Percentiles rank a stretch among this genome's conserved stretches.
phyloP scores from a whole-genome alignment of 2,329 filamentous ascomycete genomes.

The Fusarium algeriense region DNA sequence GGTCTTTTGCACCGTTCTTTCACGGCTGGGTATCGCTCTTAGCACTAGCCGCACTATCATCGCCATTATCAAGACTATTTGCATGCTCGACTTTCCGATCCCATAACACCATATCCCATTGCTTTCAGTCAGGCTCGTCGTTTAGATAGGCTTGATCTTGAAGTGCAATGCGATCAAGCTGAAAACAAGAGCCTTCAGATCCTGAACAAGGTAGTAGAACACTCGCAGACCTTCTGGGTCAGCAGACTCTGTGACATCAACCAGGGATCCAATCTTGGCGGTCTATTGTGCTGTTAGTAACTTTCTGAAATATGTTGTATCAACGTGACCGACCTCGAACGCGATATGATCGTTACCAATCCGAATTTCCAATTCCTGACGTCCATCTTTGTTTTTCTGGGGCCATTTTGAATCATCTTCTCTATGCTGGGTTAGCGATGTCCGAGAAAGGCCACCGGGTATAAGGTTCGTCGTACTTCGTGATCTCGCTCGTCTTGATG shows the following conservation, averaged over 20 bases:
- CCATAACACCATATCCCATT: conserved; percentile 14
- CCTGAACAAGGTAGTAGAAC: conserved; percentile 98
- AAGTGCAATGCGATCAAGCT: conserved; percentile 97
- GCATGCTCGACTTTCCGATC: conserved; percentile 3
- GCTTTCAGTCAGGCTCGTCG: not conserved
- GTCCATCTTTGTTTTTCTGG: conserved; percentile 98
- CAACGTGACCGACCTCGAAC: conserved; percentile 78
- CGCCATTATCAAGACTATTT: not conserved
- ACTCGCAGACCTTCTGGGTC: conserved; percentile 96
- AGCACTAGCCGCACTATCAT: conserved; percentile 2
- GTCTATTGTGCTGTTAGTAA: conserved; percentile 69
- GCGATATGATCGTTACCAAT: conserved; percentile 96
- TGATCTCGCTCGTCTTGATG: conserved; percentile 95
- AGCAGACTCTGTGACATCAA: conserved; percentile 95
- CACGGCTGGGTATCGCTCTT: conserved; percentile 36
- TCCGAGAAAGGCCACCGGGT: not conserved
- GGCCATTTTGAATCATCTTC: conserved; percentile 99
- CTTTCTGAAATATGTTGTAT: not conserved
- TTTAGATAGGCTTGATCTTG: conserved; percentile 86
- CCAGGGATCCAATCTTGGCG: conserved; percentile 96
- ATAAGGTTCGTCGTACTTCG: conserved; percentile 74
- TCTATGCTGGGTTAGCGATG: conserved; percentile 60
- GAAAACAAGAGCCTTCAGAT: conserved; percentile 96
- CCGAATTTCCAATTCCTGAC: conserved; percentile 95
- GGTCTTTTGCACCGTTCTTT: conserved; percentile 24